A percentile compares a stretch with the other conserved stretches of the same genome.
phyloP scores from a whole-genome alignment of 1,284 basidiomycete species.

The Gomphus bonarii region DNA sequence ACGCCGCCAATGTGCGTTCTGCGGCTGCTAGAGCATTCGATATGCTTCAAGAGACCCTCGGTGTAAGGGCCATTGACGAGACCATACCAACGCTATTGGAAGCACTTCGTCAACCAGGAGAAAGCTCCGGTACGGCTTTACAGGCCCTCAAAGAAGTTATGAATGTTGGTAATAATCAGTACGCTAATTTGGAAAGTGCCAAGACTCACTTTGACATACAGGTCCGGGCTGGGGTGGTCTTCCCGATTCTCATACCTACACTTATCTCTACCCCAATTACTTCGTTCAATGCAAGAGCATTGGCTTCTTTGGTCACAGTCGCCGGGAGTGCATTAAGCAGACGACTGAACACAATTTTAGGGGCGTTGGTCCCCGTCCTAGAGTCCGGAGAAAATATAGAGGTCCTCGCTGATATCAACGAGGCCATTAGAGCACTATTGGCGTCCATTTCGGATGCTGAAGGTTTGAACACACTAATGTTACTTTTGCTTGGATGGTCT shows the following conservation, averaged over 20 bases:
- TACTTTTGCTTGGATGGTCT: conserved; percentile 83
- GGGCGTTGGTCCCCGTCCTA: conserved; percentile 53
- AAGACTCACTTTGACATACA: conserved; percentile 20
- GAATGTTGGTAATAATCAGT: conserved; percentile 48
- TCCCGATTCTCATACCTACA: conserved; percentile 96
- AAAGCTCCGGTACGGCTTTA: conserved; percentile 89
- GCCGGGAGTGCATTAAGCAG: conserved; percentile 86
- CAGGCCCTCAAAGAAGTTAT: conserved; percentile 91
- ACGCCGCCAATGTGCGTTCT: conserved; percentile 76
- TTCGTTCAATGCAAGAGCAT: conserved; percentile 90
- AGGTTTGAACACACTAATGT: conserved; percentile 81
- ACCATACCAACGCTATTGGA: conserved; percentile 94
- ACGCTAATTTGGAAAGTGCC: background rate
- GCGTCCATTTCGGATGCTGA: conserved; percentile 75
- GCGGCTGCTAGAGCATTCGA: conserved; percentile 96
- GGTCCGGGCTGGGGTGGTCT: conserved; percentile 89
- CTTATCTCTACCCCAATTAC: conserved; percentile 87
- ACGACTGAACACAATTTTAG: conserved; percentile 68
- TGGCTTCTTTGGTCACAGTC: conserved; percentile 86
- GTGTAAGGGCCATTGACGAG: conserved; percentile 88
- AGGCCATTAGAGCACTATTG: conserved; percentile 66
- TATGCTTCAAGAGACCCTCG: conserved; percentile 82
- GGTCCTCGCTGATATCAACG: conserved; percentile 59
- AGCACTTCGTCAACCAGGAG: conserved; percentile 85
- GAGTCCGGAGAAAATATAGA: conserved; percentile 65